Evolutionary conservation across 2,329 filamentous ascomycete species (phyloP), one percentile per base, ranked within the genome.

Genomic region (Fusarium illudens): DNA sequence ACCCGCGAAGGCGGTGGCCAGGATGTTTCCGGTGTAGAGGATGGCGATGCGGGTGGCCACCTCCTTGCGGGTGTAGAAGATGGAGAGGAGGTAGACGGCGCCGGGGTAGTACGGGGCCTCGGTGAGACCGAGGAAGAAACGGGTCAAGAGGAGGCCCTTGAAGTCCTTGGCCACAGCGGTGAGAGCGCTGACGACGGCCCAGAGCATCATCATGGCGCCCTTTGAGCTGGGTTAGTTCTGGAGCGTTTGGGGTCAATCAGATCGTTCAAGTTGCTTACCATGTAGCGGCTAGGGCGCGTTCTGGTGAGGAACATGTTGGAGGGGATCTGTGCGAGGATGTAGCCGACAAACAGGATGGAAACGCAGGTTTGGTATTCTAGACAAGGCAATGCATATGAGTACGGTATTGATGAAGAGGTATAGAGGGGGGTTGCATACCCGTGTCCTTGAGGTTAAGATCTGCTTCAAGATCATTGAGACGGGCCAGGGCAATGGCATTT

Each of bases 31-130:
- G 0, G 81, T 78, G 62, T 84, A 84, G 1, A 84, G 74, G 37
- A 84, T 80, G 1, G 81, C 79, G 6, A 83, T 80, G 32, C 81
- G 76, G 4, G 77, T 73, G 13, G 79, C 76, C n/a, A 84, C 71
- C 66, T 83, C 80, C 67, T 85, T 82, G 19, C 83, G 79, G 1
- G 84, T 86, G 73, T 87, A 88, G 77, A 84, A 88, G 53, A 84
- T 81, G 3, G 82, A 83, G 10, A 87, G 77, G 29, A 86, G 79
- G 51, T 77, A 77, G 8, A 79, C 71, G 12, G 72, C 77, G 25
- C 78, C 76, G 1, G 75, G 76, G 36, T 77, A 80, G 57, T 80
- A 79, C 1, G 80, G 79, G 0, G 80, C 80, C 64, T 83, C 81
- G 4, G 79, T 79, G 5, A 84, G 69, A 17, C 81, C 75, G 5